Base-by-base conservation (phyloP, 768 basidiomycete genomes). In the Lentinula detonsa region DNA sequence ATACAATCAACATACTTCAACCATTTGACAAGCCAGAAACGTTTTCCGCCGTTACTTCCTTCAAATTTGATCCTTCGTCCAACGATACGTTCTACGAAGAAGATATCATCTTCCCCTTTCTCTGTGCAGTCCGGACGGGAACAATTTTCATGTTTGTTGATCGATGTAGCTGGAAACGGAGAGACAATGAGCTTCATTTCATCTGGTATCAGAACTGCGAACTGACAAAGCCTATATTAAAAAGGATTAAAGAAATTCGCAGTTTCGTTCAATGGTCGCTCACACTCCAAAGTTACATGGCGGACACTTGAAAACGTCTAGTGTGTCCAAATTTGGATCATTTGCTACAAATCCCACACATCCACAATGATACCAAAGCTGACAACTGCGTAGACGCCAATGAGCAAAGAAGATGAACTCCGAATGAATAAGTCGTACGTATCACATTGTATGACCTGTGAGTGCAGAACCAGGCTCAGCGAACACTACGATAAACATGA, bases 21-120 rank as follows among this genome's bases (percentile, higher is more conserved):
- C 59, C 59, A 60, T 52, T 49, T 60, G 2, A 60, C 37, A n/a
- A 60, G 59, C 48, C 50, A 60, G 10, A 60, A 21, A 16, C 40
- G 48, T 42, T 43, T 42, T 28, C 42, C 40, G 13, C 1, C 58
- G 23, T 34, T 9, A 9, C 31, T 33, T 21, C 59, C 50, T 37
- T 40, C 39, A 16, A 31, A 6, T 52, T 52, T 52, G 1, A 40
- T 43, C 39, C 59, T 60, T 37, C 59, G 48, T 1, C 59, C 59
- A 18, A 60, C 50, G 31, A 60, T 51, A 4, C 59, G 45, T 23
- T 46, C 45, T 9, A 60, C 59, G 9, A 60, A 60, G 34, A 39
- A 60, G 16, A 39, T n/a, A 18, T 59, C 35, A 9, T 60, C 49
- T 10, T 10, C 49, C 3, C 11, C 4, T 31, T 37, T 16, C 37